These are phyloP conservation scores for Alternaria metachromatica DNA, from an alignment of 2,329 filamentous ascomycete genomes.

Conservation along the genomic window DNA sequence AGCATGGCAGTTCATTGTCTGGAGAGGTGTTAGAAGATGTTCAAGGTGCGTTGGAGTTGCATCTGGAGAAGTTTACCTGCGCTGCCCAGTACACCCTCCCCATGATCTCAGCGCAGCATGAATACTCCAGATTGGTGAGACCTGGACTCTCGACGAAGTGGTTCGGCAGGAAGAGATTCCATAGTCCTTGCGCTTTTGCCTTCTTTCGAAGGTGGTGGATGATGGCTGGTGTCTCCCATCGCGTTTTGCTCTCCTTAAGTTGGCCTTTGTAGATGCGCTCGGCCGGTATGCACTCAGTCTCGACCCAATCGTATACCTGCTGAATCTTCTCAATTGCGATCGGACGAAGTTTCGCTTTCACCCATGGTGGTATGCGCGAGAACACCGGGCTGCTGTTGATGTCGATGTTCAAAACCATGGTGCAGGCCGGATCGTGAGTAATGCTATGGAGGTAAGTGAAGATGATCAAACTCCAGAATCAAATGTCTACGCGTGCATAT, in stretches of 20 bases:
- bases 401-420: conserved; percentile 25
- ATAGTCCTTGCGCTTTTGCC: conserved; percentile 50
- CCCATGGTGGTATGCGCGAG: conserved; percentile 51
- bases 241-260: conserved; percentile 30
- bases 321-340: conserved; percentile 53
- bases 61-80: conserved; percentile 31
- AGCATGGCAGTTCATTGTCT: conserved; percentile 56
- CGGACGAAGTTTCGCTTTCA: conserved; percentile 59
- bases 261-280: conserved; percentile 54
- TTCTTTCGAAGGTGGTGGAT: conserved; percentile 53
- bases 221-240: conserved; percentile 52
- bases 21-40: not conserved
- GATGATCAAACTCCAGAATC: conserved; percentile 3
- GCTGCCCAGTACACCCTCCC: conserved; percentile 55
- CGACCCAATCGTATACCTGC: conserved; percentile 53
- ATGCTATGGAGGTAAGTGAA: not conserved
- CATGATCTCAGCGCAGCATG: conserved; percentile 56
- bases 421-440: not conserved
- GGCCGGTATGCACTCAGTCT: conserved; percentile 54
- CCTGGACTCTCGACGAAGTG: conserved; percentile 53
- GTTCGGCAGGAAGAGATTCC: conserved; percentile 52
- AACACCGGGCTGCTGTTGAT: conserved; percentile 47
- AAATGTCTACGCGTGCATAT: conserved; percentile 12
- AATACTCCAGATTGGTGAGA: conserved; percentile 56
- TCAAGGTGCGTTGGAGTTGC: not conserved